phyloP scores from a whole-genome alignment of 2,329 filamentous ascomycete species.

The Sclerotinia borealis region DNA sequence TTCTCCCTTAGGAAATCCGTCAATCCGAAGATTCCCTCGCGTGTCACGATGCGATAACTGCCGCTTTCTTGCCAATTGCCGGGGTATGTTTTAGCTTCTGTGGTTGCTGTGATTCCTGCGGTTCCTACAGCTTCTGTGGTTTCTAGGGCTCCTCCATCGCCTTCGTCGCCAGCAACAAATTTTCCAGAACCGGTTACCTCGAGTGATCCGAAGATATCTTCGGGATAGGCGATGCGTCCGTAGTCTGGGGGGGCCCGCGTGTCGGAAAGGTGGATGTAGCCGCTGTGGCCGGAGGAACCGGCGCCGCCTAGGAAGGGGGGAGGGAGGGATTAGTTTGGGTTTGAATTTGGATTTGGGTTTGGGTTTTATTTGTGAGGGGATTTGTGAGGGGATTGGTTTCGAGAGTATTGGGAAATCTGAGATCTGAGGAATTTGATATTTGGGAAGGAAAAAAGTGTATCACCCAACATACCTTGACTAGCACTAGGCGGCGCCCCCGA shows the following conservation, averaged over 20 bases:
- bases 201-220: constrained; percentile 64
- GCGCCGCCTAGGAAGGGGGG: constrained; percentile 52
- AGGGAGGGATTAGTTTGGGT: constrained; percentile 16
- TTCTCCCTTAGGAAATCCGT: constrained; percentile 50
- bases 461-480: constrained; percentile 46
- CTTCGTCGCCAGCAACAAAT: constrained; percentile 34
- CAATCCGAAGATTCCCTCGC: constrained; percentile 55
- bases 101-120: no score
- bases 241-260: constrained; percentile 58
- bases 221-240: constrained; percentile 62
- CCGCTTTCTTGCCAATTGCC: constrained; percentile 54
- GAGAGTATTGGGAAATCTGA: neutral
- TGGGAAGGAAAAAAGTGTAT: constrained; percentile 43
- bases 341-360: no score
- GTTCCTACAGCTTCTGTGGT: neutral
- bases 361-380: no score
- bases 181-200: constrained; percentile 54
- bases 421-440: constrained; percentile 27
- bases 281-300: constrained; percentile 53
- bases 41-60: constrained; percentile 58
- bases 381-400: no score
- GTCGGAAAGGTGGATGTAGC: constrained; percentile 61
- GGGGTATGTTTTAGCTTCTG: neutral
- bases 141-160: no score
- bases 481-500: constrained; percentile 38